phyloP scores from a whole-genome alignment of 148 eudicot genomes.

The Heliosperma pusillum region DNA sequence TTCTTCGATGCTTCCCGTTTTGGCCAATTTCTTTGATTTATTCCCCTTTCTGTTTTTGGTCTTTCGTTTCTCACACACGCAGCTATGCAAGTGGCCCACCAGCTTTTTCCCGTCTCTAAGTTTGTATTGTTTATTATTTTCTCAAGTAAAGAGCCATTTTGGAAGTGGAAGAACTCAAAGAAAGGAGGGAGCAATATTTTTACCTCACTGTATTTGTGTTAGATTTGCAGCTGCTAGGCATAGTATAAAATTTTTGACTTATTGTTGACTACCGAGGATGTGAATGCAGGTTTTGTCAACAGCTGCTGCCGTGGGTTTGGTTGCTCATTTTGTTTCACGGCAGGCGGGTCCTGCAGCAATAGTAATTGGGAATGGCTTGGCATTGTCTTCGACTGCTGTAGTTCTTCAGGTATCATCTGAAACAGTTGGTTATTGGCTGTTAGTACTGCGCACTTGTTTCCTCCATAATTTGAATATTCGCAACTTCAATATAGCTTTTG shows the following conservation, averaged over 20 bases:
- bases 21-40: too few species aligned
- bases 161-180: too few species aligned
- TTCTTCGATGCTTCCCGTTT: too few species aligned
- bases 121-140: too few species aligned
- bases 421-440: constrained; percentile 6
- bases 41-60: too few species aligned
- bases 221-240: neutral
- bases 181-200: neutral
- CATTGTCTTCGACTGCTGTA: constrained; percentile 97
- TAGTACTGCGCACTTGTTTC: constrained; percentile 12
- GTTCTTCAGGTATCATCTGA: constrained; percentile 77
- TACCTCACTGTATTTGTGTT: constrained; percentile 3
- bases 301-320: constrained; percentile 71
- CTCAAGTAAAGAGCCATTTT: too few species aligned
- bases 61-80: too few species aligned
- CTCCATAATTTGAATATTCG: neutral
- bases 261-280: constrained; percentile 15
- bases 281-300: constrained; percentile 72
- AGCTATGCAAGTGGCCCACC: too few species aligned
- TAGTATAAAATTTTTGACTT: constrained; percentile 7
- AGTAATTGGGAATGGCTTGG: constrained; percentile 97
- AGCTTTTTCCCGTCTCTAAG: too few species aligned
- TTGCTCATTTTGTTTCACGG: constrained; percentile 66
- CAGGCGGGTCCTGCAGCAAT: constrained; percentile 92
- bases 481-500: neutral